These are phyloP conservation scores for Fusarium tanahbumbuense DNA, from an alignment of 2,329 filamentous ascomycete species.

Conservation along the genomic window DNA sequence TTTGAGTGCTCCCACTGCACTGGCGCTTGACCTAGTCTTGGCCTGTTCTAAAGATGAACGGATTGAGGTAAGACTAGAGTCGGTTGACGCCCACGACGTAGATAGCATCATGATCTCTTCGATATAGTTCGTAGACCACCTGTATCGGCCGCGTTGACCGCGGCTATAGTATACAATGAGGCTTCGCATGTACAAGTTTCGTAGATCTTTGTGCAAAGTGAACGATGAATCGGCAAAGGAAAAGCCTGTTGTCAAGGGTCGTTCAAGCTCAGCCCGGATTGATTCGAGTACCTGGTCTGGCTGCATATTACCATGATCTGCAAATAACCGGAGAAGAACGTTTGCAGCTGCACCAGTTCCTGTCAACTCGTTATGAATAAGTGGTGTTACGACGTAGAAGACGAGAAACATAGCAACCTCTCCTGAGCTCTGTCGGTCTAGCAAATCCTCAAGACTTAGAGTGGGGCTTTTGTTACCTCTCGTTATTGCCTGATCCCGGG, in stretches of 20 bases:
- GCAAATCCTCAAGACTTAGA: too few species aligned
- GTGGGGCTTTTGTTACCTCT: too few species aligned
- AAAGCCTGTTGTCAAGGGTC: not conserved
- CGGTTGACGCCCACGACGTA: fast-evolving
- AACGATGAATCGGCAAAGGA: too few species aligned
- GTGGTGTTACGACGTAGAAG: too few species aligned
- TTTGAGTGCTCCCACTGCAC: not conserved
- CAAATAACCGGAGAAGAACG: too few species aligned
- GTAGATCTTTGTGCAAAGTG: too few species aligned
- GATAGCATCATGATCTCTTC: not conserved
- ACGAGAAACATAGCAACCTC: fast-evolving
- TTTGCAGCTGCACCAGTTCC: too few species aligned
- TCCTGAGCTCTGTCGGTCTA: too few species aligned
- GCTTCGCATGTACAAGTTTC: not conserved
- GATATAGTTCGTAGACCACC: not conserved
- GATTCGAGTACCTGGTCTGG: not conserved
- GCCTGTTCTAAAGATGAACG: not conserved
- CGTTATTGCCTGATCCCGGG: fast-evolving
- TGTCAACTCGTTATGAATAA: too few species aligned
- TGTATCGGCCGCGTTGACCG: not conserved
- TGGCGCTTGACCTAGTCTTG: not conserved
- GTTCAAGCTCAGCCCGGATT: not conserved
- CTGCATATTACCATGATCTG: too few species aligned
- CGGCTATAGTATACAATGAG: not conserved
- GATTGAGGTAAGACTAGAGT: not conserved